Evolutionary conservation across 2,329 filamentous ascomycete species (phyloP).

Genomic region (Fusarium luffae): DNA sequence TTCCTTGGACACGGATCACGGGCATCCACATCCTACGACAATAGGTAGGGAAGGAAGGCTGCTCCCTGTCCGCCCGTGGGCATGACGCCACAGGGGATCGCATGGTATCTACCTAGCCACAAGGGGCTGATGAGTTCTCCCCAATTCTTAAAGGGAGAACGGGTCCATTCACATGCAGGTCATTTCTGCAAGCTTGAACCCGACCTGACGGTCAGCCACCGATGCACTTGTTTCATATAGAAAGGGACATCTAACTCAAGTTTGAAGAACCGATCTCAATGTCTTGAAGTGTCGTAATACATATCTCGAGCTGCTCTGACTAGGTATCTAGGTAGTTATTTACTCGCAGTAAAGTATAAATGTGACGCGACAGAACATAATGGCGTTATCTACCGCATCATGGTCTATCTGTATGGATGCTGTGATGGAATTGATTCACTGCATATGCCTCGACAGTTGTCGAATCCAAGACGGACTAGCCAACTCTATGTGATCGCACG

Average conservation of each 20-base stretch:
- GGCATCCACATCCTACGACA: not conserved
- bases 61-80: not conserved
- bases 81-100: conserved; percentile 17
- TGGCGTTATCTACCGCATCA: not conserved
- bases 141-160: not conserved
- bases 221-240: conserved; percentile 26
- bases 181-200: conserved; percentile 27
- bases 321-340: not conserved
- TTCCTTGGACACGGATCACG: conserved; percentile 9
- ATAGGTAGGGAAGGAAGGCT: not conserved
- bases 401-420: not conserved
- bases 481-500: not conserved
- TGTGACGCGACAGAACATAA: not conserved
- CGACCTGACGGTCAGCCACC: conserved; percentile 12
- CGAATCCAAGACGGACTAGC: not conserved
- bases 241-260: not conserved
- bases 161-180: conserved; percentile 15
- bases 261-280: not conserved
- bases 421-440: not conserved
- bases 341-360: not conserved
- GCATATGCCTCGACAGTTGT: not conserved
- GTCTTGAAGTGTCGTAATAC: not conserved
- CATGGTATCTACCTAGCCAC: conserved; percentile 17
- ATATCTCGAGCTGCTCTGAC: not conserved
- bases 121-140: conserved; percentile 21